These are phyloP conservation scores for Arthrobotrys musiformis DNA, from an alignment of 2,329 filamentous ascomycete species.

Conservation along the genomic window DNA sequence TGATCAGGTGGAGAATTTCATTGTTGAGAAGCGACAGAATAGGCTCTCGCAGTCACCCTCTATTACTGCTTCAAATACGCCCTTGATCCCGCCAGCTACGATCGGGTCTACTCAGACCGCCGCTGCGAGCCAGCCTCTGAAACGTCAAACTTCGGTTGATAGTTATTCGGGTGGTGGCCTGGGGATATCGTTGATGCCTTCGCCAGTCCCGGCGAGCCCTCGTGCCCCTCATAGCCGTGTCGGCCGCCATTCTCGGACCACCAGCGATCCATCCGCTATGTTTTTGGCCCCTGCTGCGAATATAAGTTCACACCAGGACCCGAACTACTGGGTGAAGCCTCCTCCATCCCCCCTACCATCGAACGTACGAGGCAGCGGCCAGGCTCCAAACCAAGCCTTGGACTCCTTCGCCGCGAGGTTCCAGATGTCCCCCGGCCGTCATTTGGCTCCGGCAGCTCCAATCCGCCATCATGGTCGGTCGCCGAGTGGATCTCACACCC, in stretches of 20 bases:
- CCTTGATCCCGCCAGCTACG: slow-evolving; percentile 32
- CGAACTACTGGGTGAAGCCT: slow-evolving; percentile 51
- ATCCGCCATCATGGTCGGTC: slow-evolving; percentile 45
- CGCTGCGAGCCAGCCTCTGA: slow-evolving; percentile 37
- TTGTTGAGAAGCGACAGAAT: slow-evolving; percentile 43
- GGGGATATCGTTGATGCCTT: slow-evolving; percentile 38
- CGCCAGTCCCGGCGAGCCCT: slow-evolving; percentile 34
- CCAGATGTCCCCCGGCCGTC: slow-evolving; percentile 41
- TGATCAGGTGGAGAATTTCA: slow-evolving; percentile 49
- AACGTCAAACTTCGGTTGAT: slow-evolving; percentile 44
- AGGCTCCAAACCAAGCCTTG: slow-evolving; percentile 57
- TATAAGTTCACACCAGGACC: slow-evolving; percentile 48
- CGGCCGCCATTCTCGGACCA: slow-evolving; percentile 39
- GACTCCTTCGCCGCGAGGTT: slow-evolving; percentile 54
- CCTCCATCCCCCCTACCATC: slow-evolving; percentile 62
- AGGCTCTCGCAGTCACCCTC: slow-evolving; percentile 49
- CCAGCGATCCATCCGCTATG: slow-evolving; percentile 49
- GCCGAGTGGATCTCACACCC: slow-evolving; percentile 33
- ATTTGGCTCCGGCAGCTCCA: slow-evolving; percentile 47
- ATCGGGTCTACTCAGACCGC: slow-evolving; percentile 7
- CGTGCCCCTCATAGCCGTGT: slow-evolving; percentile 35
- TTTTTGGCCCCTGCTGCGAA: slow-evolving; percentile 48
- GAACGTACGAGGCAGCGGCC: slow-evolving; percentile 65
- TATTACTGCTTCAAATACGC: slow-evolving; percentile 19
- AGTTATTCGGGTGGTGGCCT: slow-evolving; percentile 36